phyloP scores from a whole-genome alignment of 805 yeast genomes.

The Candida sanyiensis region DNA sequence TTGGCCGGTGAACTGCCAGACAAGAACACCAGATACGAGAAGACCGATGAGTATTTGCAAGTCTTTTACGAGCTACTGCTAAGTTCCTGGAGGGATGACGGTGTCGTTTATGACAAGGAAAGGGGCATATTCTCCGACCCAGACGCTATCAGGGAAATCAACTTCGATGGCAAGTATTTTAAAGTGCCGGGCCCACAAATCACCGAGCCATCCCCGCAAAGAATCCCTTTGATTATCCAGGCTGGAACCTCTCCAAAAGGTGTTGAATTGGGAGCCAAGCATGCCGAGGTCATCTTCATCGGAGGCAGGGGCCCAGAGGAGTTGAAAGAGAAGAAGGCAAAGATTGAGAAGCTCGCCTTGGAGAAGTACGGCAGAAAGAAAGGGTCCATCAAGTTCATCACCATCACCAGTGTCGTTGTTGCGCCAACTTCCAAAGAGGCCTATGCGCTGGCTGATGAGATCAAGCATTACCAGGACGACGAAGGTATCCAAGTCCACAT shows the following conservation, averaged over 20 bases:
- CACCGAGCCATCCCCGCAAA: constrained; percentile 38
- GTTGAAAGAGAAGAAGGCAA: constrained; percentile 28
- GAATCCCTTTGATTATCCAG: constrained; percentile 39
- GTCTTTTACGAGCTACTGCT: constrained; percentile 36
- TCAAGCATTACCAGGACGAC: constrained; percentile 28
- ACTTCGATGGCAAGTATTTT: constrained; percentile 35
- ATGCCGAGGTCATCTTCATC: constrained; percentile 38
- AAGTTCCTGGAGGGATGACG: constrained; percentile 40
- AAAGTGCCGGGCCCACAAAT: constrained; percentile 39
- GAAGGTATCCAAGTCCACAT: constrained; percentile 40
- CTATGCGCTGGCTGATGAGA: constrained; percentile 29
- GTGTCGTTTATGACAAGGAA: constrained; percentile 21
- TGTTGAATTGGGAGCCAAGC: constrained; percentile 35
- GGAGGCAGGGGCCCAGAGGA: constrained; percentile 31
- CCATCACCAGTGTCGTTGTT: constrained; percentile 32
- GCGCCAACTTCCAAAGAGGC: constrained; percentile 38
- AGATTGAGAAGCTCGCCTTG: constrained; percentile 29
- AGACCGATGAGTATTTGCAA: constrained; percentile 38
- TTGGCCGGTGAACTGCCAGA: constrained; percentile 25
- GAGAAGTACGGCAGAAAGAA: constrained; percentile 32
- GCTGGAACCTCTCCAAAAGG: constrained; percentile 40
- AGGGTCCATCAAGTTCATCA: constrained; percentile 34
- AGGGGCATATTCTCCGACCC: constrained; percentile 18
- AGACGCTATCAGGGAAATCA: constrained; percentile 36
- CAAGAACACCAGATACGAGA: constrained; percentile 27